These are phyloP conservation scores for Phallus indusiatus DNA, from an alignment of 768 basidiomycete genomes.

Conservation along the genomic window DNA sequence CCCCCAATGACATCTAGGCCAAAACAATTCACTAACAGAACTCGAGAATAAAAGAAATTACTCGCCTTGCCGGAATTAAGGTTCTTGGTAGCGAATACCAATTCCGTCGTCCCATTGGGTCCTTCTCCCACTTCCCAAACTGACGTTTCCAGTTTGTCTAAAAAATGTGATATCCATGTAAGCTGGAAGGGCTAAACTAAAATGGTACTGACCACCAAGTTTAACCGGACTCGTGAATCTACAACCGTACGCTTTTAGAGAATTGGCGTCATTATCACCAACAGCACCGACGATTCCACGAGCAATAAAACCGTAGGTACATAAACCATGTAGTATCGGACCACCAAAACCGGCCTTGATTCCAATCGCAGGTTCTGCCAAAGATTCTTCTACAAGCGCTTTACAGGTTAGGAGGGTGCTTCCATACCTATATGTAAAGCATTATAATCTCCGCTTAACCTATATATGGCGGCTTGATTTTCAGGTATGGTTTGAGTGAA, in stretches of 20 bases:
- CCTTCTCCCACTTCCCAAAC: conserved; percentile 71
- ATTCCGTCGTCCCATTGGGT: conserved; percentile 46
- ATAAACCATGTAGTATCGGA: conserved; percentile 77
- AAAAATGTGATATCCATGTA: conserved; percentile 31
- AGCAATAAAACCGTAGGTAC: conserved; percentile 74
- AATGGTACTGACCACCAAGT: conserved; percentile 45
- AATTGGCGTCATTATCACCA: conserved; percentile 48
- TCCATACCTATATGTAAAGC: conserved; percentile 60
- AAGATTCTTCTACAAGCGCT: too few relatives aligned
- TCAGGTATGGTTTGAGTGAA: conserved; percentile 49
- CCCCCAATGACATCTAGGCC: conserved; percentile 41
- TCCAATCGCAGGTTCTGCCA: conserved; percentile 67
- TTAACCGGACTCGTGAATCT: conserved; percentile 78
- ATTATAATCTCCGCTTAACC: conserved; percentile 76
- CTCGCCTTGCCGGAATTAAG: conserved; percentile 48
- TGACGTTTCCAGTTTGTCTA: conserved; percentile 59
- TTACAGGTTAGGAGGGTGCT: neutral
- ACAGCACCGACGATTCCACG: conserved; percentile 60
- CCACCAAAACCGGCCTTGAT: conserved; percentile 69
- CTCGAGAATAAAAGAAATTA: neutral
- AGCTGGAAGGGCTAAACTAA: conserved; percentile 33
- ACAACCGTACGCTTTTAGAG: conserved; percentile 59
- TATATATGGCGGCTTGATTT: conserved; percentile 57
- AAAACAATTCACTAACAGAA: conserved; percentile 1
- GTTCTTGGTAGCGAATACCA: conserved; percentile 56